Conservation (phyloP, 192 early-diverging fungal species). For the Rhizophlyctis rosea region DNA sequence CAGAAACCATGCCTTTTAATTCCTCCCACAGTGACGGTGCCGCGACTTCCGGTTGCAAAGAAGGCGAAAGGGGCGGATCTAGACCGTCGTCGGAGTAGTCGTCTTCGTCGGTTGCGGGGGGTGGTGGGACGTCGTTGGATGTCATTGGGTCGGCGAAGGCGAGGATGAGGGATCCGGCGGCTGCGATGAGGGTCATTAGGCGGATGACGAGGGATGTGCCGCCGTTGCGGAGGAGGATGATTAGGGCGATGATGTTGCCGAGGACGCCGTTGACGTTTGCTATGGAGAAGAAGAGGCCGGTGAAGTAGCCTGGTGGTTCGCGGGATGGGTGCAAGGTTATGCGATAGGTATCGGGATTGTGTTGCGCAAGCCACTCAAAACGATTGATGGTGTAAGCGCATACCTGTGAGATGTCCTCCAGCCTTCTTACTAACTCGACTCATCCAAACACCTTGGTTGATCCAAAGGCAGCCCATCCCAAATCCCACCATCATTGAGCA, state of each 20-base stretch:
- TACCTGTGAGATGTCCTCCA: slow-evolving; percentile 17
- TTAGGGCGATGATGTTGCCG: slow-evolving; percentile 27
- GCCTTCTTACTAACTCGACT: slow-evolving; percentile 7
- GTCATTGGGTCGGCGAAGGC: slow-evolving; percentile 19
- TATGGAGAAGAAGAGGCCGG: slow-evolving; percentile 32
- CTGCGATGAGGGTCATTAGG: slow-evolving; percentile 15
- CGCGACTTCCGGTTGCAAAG: no score
- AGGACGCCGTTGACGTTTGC: slow-evolving; percentile 24
- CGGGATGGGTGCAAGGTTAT: no score
- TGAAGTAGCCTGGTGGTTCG: slow-evolving; percentile 27
- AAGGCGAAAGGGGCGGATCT: no score
- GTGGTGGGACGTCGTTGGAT: no score
- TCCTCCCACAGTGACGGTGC: no score
- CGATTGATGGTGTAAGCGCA: background rate
- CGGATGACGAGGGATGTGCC: slow-evolving; percentile 16
- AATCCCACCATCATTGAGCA: slow-evolving; percentile 15
- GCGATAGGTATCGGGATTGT: no score
- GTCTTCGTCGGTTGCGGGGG: no score
- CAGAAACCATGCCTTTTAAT: no score
- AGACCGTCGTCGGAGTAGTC: no score
- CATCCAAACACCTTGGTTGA: slow-evolving; percentile 30
- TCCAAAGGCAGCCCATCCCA: slow-evolving; percentile 23
- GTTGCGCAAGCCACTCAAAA: no score
- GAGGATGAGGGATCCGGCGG: slow-evolving; percentile 6
- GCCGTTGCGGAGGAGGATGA: slow-evolving; percentile 16